phyloP scores from a whole-genome alignment of 1,284 basidiomycete genomes.

The Leucoagaricus sp. region DNA sequence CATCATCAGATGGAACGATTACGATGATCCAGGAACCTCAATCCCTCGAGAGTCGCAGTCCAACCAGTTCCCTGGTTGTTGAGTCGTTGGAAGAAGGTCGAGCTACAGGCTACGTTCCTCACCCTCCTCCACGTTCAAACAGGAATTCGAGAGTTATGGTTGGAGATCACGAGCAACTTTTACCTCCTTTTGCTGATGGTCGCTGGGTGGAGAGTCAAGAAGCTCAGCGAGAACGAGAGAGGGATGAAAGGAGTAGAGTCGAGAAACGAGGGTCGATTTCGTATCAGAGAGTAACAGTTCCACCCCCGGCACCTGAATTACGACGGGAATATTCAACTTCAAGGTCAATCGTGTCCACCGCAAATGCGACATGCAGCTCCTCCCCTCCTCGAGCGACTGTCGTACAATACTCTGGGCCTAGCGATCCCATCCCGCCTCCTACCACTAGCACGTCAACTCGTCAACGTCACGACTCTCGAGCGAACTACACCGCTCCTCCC shows the following conservation, averaged over 20 bases:
- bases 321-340: conserved; percentile 9
- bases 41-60: background rate
- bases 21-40: background rate
- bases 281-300: conserved; percentile 7
- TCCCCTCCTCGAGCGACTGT: conserved; percentile 5
- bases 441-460: background rate
- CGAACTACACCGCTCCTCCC: background rate
- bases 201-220: conserved; percentile 2
- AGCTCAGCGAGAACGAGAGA: background rate
- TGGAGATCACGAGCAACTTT: background rate
- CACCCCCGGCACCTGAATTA: conserved; percentile 3
- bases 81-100: conserved; percentile 15
- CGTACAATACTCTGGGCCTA: background rate
- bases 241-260: too few relatives aligned
- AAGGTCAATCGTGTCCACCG: conserved; percentile 1
- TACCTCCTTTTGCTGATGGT: conserved; percentile 7
- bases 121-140: too few relatives aligned
- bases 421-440: background rate
- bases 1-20: background rate
- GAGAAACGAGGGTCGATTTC: background rate
- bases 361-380: conserved; percentile 8
- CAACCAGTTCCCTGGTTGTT: conserved; percentile 6
- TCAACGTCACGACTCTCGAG: conserved; percentile 3
- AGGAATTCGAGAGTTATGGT: conserved; percentile 5
- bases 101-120: background rate